Percentiles rank a stretch among this genome's conserved stretches.
These are phyloP conservation scores for Aspergillus ochraceus DNA, from an alignment of 2,329 filamentous ascomycete genomes.

Conservation along the genomic window DNA sequence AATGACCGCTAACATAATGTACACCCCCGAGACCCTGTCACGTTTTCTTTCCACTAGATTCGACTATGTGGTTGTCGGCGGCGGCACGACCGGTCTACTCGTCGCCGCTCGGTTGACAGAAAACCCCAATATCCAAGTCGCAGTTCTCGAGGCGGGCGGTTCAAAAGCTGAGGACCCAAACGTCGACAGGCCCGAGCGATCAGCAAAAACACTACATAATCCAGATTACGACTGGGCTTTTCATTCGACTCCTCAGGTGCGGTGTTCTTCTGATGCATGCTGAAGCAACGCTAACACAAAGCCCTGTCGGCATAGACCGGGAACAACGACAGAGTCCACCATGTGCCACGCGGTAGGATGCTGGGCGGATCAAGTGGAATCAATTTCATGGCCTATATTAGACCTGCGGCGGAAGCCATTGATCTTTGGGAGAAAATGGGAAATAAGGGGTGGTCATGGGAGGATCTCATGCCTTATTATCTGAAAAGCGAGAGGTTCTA, in stretches of 20 bases:
- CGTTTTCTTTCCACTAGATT: slow-evolving; percentile 7
- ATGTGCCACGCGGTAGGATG: slow-evolving; percentile 32
- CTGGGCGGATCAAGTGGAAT: slow-evolving; percentile 37
- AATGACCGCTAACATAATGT: too few species aligned
- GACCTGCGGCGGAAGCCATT: slow-evolving; percentile 29
- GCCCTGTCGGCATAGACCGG: slow-evolving; percentile 27
- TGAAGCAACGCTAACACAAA: neutral
- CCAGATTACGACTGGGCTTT: slow-evolving; percentile 37
- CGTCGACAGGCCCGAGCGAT: slow-evolving; percentile 27
- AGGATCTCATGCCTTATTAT: neutral
- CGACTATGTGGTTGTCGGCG: slow-evolving; percentile 49
- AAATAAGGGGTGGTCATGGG: slow-evolving; percentile 29
- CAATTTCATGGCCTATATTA: slow-evolving; percentile 47
- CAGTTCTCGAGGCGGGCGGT: slow-evolving; percentile 47
- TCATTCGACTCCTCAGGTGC: neutral
- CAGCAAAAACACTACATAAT: slow-evolving; percentile 27
- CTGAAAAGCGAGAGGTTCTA: neutral
- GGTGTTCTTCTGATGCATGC: neutral
- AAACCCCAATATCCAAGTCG: slow-evolving; percentile 41
- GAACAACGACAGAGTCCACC: slow-evolving; percentile 18
- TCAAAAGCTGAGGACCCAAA: slow-evolving; percentile 28
- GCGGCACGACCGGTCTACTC: slow-evolving; percentile 55
- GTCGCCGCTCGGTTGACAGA: slow-evolving; percentile 46
- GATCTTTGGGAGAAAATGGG: slow-evolving; percentile 35
- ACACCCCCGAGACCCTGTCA: neutral